Evolutionary conservation across 176 grass and related monocot species (phyloP).

Genomic region (Oryza glaberrima): DNA sequence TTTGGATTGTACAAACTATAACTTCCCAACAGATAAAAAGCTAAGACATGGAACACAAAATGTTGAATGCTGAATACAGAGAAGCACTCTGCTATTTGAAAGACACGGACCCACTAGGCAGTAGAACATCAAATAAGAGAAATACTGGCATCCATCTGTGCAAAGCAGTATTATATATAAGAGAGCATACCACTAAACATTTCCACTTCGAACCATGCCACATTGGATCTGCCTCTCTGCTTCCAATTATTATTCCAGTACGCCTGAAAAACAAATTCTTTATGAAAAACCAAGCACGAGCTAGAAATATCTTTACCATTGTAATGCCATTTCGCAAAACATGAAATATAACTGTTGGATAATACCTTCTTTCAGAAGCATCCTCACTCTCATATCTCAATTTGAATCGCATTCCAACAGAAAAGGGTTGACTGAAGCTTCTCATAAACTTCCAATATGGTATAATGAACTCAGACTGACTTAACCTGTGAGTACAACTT

Average conservation of each 20-base stretch:
- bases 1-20: neutral
- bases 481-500: slow-evolving; percentile 57
- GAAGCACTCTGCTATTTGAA: neutral
- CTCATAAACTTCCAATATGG: slow-evolving; percentile 83
- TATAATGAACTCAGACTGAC: slow-evolving; percentile 76
- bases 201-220: slow-evolving; percentile 96
- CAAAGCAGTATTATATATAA: slow-evolving; percentile 9
- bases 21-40: neutral
- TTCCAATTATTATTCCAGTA: slow-evolving; percentile 79
- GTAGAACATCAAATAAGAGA: neutral
- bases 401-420: slow-evolving; percentile 79
- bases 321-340: slow-evolving; percentile 21
- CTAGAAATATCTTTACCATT: neutral
- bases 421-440: slow-evolving; percentile 67
- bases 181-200: slow-evolving; percentile 69
- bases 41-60: neutral
- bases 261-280: slow-evolving; percentile 51
- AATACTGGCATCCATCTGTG: slow-evolving; percentile 6
- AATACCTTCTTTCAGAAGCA: slow-evolving; percentile 71
- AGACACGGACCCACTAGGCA: neutral
- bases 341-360: slow-evolving; percentile 18
- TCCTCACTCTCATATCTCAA: slow-evolving; percentile 79
- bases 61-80: neutral
- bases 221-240: slow-evolving; percentile 60
- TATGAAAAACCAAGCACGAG: neutral